Percentiles rank a stretch among this genome's conserved stretches.
These are phyloP conservation scores for Puya raimondii DNA, from an alignment of 176 grass and related monocot genomes.

Conservation along the genomic window DNA sequence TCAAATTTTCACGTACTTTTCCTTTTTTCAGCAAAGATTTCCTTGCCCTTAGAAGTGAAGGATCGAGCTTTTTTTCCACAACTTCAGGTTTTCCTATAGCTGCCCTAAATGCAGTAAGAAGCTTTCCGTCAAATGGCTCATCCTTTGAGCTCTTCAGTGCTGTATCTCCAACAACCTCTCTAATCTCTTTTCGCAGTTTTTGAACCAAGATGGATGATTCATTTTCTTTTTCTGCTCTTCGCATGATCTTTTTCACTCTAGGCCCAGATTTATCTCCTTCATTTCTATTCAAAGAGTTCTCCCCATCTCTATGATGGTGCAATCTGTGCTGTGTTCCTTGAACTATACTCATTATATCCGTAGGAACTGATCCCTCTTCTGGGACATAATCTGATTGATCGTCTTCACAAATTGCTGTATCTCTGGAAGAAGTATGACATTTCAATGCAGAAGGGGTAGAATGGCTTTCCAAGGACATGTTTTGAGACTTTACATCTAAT, in stretches of 20 bases:
- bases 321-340: slow-evolving; percentile 37
- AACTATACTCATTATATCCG: slow-evolving; percentile 89
- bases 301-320: slow-evolving; percentile 41
- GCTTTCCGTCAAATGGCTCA: slow-evolving; percentile 65
- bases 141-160: slow-evolving; percentile 40
- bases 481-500: slow-evolving; percentile 23
- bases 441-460: slow-evolving; percentile 13
- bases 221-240: slow-evolving; percentile 49
- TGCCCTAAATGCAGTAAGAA: slow-evolving; percentile 68
- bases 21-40: slow-evolving; percentile 65
- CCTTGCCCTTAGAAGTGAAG: slow-evolving; percentile 41
- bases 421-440: slow-evolving; percentile 23
- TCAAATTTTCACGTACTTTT: slow-evolving; percentile 79
- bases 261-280: slow-evolving; percentile 49
- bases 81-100: slow-evolving; percentile 50
- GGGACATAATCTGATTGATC: slow-evolving; percentile 26
- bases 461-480: slow-evolving; percentile 17
- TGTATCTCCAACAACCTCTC: slow-evolving; percentile 43
- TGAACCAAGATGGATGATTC: slow-evolving; percentile 57
- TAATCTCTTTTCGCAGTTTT: slow-evolving; percentile 78
- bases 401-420: slow-evolving; percentile 18
- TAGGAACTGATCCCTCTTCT: slow-evolving; percentile 27
- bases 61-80: slow-evolving; percentile 34
- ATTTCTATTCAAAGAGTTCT: slow-evolving; percentile 41
- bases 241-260: slow-evolving; percentile 91